A percentile compares a stretch with the other conserved stretches of the same genome.
Evolutionary conservation across 2,329 filamentous ascomycete genomes (phyloP).

Genomic region (Rhytidhysteron rufulum): DNA sequence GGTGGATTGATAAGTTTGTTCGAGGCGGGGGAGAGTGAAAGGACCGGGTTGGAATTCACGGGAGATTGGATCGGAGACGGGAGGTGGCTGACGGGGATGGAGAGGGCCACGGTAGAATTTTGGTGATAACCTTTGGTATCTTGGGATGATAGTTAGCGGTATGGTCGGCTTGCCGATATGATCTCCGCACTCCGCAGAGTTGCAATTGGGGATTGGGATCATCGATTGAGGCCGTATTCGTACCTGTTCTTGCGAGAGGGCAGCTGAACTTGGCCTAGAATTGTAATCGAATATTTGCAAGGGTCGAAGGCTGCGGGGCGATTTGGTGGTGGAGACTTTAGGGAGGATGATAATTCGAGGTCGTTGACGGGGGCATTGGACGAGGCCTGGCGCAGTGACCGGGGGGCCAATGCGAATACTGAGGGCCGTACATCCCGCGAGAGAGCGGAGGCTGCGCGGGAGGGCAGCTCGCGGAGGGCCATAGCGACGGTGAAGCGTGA

Average conservation of each 20-base stretch:
- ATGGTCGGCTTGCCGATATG: too few species aligned
- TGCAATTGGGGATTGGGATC: too few species aligned
- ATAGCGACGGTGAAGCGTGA: constrained; percentile 22
- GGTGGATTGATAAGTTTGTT: constrained; percentile 86
- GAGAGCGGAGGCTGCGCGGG: constrained; percentile 22
- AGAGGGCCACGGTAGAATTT: constrained; percentile 93
- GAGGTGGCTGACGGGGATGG: constrained; percentile 88
- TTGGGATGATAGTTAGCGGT: too few species aligned
- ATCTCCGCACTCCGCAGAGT: too few species aligned
- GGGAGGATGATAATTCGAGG: constrained; percentile 47
- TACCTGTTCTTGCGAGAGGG: too few species aligned
- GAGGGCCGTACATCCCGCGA: constrained; percentile 21
- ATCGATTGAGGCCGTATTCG: too few species aligned
- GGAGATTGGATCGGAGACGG: constrained; percentile 78
- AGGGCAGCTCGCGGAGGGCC: constrained; percentile 35
- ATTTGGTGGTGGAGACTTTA: constrained; percentile 36
- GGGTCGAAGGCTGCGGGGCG: constrained; percentile 46
- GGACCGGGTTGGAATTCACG: constrained; percentile 87
- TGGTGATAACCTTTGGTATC: constrained; percentile 92
- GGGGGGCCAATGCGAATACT: constrained; percentile 15
- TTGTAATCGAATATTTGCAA: too few species aligned
- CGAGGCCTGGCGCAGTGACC: constrained; percentile 46
- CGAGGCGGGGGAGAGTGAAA: constrained; percentile 80
- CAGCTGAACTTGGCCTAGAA: too few species aligned
- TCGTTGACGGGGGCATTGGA: constrained; percentile 45